Percentiles rank a stretch among this genome's conserved stretches.
These are phyloP conservation scores for Lecanicillium sp. DNA, from an alignment of 2,329 filamentous ascomycete genomes.

Conservation along the genomic window DNA sequence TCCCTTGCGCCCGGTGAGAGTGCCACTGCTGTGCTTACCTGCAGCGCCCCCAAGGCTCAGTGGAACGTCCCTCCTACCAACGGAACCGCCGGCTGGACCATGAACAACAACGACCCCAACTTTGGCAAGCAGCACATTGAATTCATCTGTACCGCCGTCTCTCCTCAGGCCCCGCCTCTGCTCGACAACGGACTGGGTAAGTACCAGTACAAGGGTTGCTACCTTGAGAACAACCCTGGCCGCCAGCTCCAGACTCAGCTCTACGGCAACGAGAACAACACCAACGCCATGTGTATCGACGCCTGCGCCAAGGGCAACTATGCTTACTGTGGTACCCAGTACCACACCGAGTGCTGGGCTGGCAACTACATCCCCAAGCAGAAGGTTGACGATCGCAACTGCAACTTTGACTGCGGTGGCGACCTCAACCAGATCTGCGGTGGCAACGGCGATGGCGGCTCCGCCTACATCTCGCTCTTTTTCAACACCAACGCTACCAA, in stretches of 20 bases:
- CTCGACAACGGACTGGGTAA: constrained; percentile 35
- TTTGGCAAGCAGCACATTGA: constrained; percentile 47
- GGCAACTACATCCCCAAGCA: constrained; percentile 40
- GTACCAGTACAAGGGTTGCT: constrained; percentile 52
- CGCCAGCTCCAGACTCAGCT: constrained; percentile 42
- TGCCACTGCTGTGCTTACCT: constrained; percentile 46
- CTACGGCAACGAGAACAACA: constrained; percentile 35
- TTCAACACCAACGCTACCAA: constrained; percentile 26
- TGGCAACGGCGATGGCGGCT: constrained; percentile 37
- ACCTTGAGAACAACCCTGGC: constrained; percentile 48
- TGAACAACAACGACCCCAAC: constrained; percentile 50
- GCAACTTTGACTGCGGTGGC: constrained; percentile 46
- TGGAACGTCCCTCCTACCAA: constrained; percentile 49
- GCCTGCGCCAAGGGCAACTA: constrained; percentile 32
- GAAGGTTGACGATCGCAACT: constrained; percentile 39
- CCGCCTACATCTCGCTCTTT: constrained; percentile 44
- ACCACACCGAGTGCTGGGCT: constrained; percentile 49
- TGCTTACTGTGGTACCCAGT: constrained; percentile 43
- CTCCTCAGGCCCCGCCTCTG: constrained; percentile 47
- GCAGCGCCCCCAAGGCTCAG: constrained; percentile 49
- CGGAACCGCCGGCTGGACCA: constrained; percentile 45
- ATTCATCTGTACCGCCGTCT: constrained; percentile 45
- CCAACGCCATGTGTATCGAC: constrained; percentile 39
- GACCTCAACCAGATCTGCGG: constrained; percentile 47
- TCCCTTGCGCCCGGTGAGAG: constrained; percentile 43